Conservation (phyloP, 2,329 filamentous ascomycete genomes). For the Sarocladium brachiariae region DNA sequence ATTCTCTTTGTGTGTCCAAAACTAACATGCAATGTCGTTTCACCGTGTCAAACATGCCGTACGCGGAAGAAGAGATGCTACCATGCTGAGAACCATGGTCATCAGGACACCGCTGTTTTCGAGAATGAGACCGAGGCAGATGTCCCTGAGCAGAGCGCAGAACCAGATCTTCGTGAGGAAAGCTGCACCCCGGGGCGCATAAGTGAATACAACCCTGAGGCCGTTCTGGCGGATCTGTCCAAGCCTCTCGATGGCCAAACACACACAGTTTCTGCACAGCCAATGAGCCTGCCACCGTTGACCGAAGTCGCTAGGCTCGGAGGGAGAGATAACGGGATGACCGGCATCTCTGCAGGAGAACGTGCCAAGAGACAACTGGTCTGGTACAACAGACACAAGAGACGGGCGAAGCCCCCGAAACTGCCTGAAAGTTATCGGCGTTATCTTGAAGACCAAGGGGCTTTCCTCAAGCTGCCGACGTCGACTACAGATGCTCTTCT, state of each 20-base stretch:
- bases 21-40: background rate
- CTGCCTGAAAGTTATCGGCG: slow-evolving; percentile 11
- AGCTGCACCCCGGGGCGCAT: slow-evolving; percentile 13
- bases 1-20: background rate
- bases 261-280: background rate
- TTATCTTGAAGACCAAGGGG: slow-evolving; percentile 15
- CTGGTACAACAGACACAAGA: slow-evolving; percentile 15
- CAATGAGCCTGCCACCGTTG: background rate
- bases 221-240: slow-evolving; percentile 14
- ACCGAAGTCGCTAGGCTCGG: background rate
- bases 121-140: background rate
- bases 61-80: slow-evolving; percentile 16
- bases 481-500: slow-evolving; percentile 14
- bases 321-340: background rate
- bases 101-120: background rate
- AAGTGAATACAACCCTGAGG: slow-evolving; percentile 17
- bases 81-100: slow-evolving; percentile 6
- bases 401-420: background rate
- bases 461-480: slow-evolving; percentile 12
- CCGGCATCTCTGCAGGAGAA: background rate
- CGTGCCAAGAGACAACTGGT: slow-evolving; percentile 8
- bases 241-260: background rate
- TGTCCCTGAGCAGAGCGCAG: too few relatives aligned
- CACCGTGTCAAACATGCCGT: slow-evolving; percentile 16
- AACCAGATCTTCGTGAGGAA: slow-evolving; percentile 4